Evolutionary conservation across 257 asterid genomes (phyloP).

Genomic region (Salvia hispanica): DNA sequence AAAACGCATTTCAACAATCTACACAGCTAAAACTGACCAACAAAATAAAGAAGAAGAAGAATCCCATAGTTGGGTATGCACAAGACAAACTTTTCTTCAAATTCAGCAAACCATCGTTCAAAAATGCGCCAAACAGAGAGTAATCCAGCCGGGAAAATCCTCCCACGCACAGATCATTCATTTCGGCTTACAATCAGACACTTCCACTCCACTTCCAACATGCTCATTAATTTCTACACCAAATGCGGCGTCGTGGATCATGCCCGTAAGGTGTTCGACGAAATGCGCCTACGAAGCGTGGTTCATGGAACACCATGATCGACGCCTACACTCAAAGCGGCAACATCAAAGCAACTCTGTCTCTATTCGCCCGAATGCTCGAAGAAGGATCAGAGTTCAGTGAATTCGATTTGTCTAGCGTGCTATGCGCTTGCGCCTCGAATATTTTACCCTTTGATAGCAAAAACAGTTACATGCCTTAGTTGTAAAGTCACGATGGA

Average conservation of each 20-base stretch:
- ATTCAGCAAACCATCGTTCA: slow-evolving; percentile 53
- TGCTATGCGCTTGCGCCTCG: slow-evolving; percentile 77
- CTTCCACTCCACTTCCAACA: slow-evolving; percentile 64
- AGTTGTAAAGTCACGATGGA: slow-evolving; percentile 57
- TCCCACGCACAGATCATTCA: slow-evolving; percentile 65
- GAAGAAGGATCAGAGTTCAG: slow-evolving; percentile 62
- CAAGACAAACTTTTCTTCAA: slow-evolving; percentile 39
- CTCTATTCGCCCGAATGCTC: slow-evolving; percentile 60
- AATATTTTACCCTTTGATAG: slow-evolving; percentile 60
- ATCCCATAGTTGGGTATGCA: slow-evolving; percentile 31
- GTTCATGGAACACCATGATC: slow-evolving; percentile 91
- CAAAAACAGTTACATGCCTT: slow-evolving; percentile 75
- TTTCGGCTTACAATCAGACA: slow-evolving; percentile 56
- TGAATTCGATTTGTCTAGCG: slow-evolving; percentile 76
- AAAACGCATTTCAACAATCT: slow-evolving; percentile 42
- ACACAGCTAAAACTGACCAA: slow-evolving; percentile 33
- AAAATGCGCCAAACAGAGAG: slow-evolving; percentile 55
- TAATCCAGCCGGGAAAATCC: slow-evolving; percentile 46
- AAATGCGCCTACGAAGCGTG: slow-evolving; percentile 59
- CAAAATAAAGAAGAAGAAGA: slow-evolving; percentile 42
- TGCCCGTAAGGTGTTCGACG: slow-evolving; percentile 70
- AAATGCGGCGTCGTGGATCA: slow-evolving; percentile 52
- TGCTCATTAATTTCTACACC: slow-evolving; percentile 65
- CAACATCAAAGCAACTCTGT: slow-evolving; percentile 51
- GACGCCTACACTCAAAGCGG: slow-evolving; percentile 61